Evolutionary conservation across 768 basidiomycete genomes (phyloP).

Genomic region (Panaeolus papilionaceus): DNA sequence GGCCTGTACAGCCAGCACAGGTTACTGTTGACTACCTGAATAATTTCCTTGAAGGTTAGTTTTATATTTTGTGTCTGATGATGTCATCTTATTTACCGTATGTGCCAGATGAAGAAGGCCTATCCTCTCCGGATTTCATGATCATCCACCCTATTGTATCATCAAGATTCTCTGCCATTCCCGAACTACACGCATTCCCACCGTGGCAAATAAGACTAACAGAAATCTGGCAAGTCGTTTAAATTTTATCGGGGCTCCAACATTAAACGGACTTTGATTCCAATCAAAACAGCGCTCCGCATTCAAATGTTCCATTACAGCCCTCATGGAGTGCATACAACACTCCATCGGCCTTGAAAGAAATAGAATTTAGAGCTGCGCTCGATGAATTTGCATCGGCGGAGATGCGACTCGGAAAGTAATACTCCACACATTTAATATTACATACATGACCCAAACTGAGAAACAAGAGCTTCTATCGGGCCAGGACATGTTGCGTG

Average conservation of each 20-base stretch:
- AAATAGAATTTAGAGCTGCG: constrained; percentile 68
- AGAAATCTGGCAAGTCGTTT: constrained; percentile 70
- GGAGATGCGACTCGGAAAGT: constrained; percentile 83
- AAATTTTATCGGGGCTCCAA: not conserved
- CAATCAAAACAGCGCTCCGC: not conserved
- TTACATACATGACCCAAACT: not conserved
- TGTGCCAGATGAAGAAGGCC: constrained; percentile 51
- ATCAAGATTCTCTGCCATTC: constrained; percentile 45
- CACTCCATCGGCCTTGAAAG: constrained; percentile 45
- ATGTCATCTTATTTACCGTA: constrained; percentile 18
- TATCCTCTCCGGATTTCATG: constrained; percentile 78
- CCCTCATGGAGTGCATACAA: constrained; percentile 20
- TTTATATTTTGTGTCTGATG: constrained; percentile 22
- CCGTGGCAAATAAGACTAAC: constrained; percentile 88
- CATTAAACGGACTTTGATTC: not conserved
- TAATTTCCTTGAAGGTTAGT: constrained; percentile 62
- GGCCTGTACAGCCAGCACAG: constrained; percentile 30
- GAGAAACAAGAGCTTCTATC: not conserved
- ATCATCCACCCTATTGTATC: constrained; percentile 68
- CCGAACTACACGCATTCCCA: constrained; percentile 79
- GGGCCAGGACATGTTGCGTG: not conserved
- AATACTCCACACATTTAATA: constrained; percentile 24
- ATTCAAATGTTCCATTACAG: not conserved
- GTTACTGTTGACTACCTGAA: constrained; percentile 55
- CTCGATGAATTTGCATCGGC: constrained; percentile 76